phyloP scores from a whole-genome alignment of 192 early-diverging fungal species.

The Chytriomyces sp. region DNA sequence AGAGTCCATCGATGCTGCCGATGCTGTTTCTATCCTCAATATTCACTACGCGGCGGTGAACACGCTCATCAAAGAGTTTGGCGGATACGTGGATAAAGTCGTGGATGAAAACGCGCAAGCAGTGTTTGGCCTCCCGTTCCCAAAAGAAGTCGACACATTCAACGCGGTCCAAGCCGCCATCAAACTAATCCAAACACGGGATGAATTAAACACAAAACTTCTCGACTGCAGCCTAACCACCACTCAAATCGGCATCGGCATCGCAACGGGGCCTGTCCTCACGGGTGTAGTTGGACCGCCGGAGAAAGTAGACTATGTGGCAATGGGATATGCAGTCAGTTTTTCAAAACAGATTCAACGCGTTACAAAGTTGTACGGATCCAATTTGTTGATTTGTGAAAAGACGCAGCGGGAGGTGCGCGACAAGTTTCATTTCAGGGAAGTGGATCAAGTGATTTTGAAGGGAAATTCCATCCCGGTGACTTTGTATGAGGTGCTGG shows the following conservation, averaged over 20 bases:
- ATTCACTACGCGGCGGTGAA: constrained; percentile 18
- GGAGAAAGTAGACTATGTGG: constrained; percentile 25
- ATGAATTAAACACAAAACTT: constrained; percentile 41
- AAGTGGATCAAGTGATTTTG: constrained; percentile 46
- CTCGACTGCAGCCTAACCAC: constrained; percentile 27
- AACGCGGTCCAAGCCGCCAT: constrained; percentile 33
- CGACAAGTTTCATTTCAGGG: constrained; percentile 51
- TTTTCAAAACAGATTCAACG: constrained; percentile 27
- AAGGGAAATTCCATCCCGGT: constrained; percentile 22
- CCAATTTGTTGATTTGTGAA: constrained; percentile 43
- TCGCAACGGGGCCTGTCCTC: constrained; percentile 43
- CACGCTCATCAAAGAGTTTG: not conserved
- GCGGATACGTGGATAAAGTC: constrained; percentile 39
- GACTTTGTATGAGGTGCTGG: constrained; percentile 54
- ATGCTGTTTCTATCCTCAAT: constrained; percentile 31
- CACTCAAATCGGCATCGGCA: constrained; percentile 44
- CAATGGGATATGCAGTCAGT: constrained; percentile 41
- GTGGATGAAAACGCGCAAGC: constrained; percentile 28
- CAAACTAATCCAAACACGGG: constrained; percentile 27
- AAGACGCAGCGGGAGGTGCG: constrained; percentile 46
- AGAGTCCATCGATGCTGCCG: constrained; percentile 17
- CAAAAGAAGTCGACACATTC: constrained; percentile 17
- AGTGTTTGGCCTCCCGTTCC: constrained; percentile 45
- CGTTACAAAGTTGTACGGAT: constrained; percentile 43
- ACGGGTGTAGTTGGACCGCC: constrained; percentile 40